phyloP scores from a whole-genome alignment of 2,329 filamentous ascomycete species.

The Sodiomyces alkalinus region DNA sequence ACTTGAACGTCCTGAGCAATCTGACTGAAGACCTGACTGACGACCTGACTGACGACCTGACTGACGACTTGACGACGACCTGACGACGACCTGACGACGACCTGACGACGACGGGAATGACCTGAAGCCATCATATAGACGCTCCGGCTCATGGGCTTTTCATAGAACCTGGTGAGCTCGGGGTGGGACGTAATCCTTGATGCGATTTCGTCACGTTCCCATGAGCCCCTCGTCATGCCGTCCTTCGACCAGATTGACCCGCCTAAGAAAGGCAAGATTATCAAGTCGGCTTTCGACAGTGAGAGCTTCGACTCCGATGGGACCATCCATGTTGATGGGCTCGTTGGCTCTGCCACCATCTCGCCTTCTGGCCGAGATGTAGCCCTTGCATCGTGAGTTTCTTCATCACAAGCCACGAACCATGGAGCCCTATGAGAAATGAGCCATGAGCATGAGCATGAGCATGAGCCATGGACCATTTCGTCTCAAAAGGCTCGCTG shows the following conservation, averaged over 20 bases:
- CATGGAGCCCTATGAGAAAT: no score
- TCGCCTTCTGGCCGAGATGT: constrained; percentile 84
- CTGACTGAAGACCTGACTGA: no score
- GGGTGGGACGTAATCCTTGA: background rate
- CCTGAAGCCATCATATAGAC: no score
- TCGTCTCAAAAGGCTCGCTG: constrained; percentile 9
- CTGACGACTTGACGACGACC: no score
- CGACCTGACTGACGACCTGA: no score
- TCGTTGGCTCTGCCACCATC: constrained; percentile 82
- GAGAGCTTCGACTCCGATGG: constrained; percentile 76
- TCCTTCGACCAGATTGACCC: constrained; percentile 30
- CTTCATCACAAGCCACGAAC: constrained; percentile 6
- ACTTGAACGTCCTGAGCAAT: no score
- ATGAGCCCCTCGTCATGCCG: constrained; percentile 24
- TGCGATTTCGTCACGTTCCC: background rate
- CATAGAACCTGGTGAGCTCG: no score
- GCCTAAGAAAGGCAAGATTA: constrained; percentile 40
- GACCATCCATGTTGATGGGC: constrained; percentile 66
- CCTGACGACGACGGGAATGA: no score
- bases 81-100: no score
- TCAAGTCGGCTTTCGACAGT: constrained; percentile 64
- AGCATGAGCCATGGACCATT: no score
- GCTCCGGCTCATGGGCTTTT: no score
- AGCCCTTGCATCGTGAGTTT: constrained; percentile 60
- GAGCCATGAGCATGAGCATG: no score